phyloP scores from a whole-genome alignment of 495 filamentous ascomycete species.

The Aspergillus nidulans region DNA sequence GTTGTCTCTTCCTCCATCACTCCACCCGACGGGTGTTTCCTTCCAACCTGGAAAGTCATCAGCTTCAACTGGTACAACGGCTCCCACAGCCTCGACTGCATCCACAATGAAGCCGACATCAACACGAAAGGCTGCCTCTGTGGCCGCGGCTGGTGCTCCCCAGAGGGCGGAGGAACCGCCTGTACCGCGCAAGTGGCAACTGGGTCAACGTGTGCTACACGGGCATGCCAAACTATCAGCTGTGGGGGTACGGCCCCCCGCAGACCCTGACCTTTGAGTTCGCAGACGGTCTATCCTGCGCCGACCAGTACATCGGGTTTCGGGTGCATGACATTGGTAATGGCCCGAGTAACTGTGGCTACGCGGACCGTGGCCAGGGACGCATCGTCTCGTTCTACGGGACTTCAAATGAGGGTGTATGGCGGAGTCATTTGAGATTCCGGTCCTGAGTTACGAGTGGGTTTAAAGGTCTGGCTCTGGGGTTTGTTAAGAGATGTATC shows the following conservation, averaged over 20 bases:
- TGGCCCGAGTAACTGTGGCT: slow-evolving; percentile 32
- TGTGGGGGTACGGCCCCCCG: slow-evolving; percentile 33
- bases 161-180: slow-evolving; percentile 18
- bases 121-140: slow-evolving; percentile 30
- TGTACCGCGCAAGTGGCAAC: slow-evolving; percentile 20
- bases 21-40: slow-evolving; percentile 29
- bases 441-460: slow-evolving; percentile 30
- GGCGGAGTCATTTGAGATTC: slow-evolving; percentile 27
- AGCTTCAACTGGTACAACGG: slow-evolving; percentile 33
- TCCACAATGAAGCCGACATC: slow-evolving; percentile 30
- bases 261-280: slow-evolving; percentile 32
- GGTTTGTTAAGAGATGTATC: too few species aligned
- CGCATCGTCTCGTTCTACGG: slow-evolving; percentile 35
- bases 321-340: slow-evolving; percentile 33
- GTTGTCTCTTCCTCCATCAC: slow-evolving; percentile 22
- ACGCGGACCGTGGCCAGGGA: slow-evolving; percentile 27
- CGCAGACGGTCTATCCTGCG: slow-evolving; percentile 30
- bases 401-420: slow-evolving; percentile 22
- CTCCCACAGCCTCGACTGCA: slow-evolving; percentile 34
- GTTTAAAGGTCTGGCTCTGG: slow-evolving; percentile 9
- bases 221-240: slow-evolving; percentile 35
- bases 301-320: slow-evolving; percentile 33
- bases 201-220: slow-evolving; percentile 33
- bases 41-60: slow-evolving; percentile 31
- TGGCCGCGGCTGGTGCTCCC: slow-evolving; percentile 24